Conservation (phyloP, 2,329 filamentous ascomycete genomes). For the Neoascochyta sp. region DNA sequence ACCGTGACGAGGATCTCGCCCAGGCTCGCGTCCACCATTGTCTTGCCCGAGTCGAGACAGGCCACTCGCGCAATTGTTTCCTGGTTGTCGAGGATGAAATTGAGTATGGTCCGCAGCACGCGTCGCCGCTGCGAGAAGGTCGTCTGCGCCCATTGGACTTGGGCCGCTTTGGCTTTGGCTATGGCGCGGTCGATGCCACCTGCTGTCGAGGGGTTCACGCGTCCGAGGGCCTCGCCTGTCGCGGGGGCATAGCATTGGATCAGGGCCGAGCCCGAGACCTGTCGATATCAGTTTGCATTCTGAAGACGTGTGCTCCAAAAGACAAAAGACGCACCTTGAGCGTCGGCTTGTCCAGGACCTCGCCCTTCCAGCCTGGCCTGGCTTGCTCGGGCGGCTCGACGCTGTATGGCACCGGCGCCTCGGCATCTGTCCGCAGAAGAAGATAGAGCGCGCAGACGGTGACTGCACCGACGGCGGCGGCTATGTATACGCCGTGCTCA, state of each 20-base stretch:
- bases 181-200: conserved; percentile 77
- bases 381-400: conserved; percentile 62
- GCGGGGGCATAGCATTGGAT: conserved; percentile 88
- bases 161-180: conserved; percentile 68
- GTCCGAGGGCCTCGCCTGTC: conserved; percentile 77
- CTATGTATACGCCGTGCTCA: conserved; percentile 20
- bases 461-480: conserved; percentile 17
- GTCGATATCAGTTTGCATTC: conserved; percentile 6
- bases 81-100: conserved; percentile 83
- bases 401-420: conserved; percentile 54
- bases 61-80: conserved; percentile 80
- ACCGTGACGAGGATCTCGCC: conserved; percentile 92
- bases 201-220: conserved; percentile 70
- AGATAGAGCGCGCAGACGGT: conserved; percentile 23
- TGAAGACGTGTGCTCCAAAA: no score
- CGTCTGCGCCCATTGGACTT: conserved; percentile 72
- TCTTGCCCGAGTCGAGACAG: conserved; percentile 92
- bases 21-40: conserved; percentile 87
- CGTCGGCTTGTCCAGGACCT: conserved; percentile 56
- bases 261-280: conserved; percentile 60
- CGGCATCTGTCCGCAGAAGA: conserved; percentile 29
- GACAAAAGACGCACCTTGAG: conserved; percentile 51
- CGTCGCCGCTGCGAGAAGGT: conserved; percentile 72
- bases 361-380: conserved; percentile 50
- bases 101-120: conserved; percentile 76